Evolutionary conservation across 1,284 basidiomycete genomes (phyloP), one percentile per base, ranked within the genome.

Genomic region (Butyriboletus regius): DNA sequence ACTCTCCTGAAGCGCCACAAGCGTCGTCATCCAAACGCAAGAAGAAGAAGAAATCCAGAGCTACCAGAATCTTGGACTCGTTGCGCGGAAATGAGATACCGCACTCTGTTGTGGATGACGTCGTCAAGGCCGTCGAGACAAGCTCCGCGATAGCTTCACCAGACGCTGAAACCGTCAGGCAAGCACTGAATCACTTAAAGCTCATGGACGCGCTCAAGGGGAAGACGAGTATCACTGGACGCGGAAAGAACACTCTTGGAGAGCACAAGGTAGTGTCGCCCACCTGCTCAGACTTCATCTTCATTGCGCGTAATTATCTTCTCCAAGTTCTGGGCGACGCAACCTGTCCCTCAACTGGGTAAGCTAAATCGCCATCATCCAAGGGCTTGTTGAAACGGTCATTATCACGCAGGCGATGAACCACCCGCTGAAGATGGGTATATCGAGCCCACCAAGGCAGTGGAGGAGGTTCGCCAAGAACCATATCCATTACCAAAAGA

Each of bases 331-430:
- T 97, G 93, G 93, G 82, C 76, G 38, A 96, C 93, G 5, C 93
- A 97, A 69, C 96, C 96, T 4, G 96, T 99, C 8, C 87, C 89
- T 40, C 91, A 96, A 63, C 71, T 81, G 53, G 88, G 86, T 83
- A 60, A 58, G 68, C 7, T 32, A 36, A 5, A 35, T 45, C 36
- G 28, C 13, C 32, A 44, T 43, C 40, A 18, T 51, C 20, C 35
- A 37, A 44, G 17, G 33, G 14, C 51, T 46, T 35, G 34, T 15
- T 36, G 47, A 42, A 36, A 49, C 17, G 35, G 45, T 26, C 20
- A 36, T 48, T 42, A 15, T 51, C 39, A 20, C 49, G 14, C 49
- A 89, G 87, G 82, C 20, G 88, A 90, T 59, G 77, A 73, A 32
- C 73, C 76, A 20, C 78, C 81, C 0, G 56, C 76, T 18, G 81